A percentile compares a stretch with the other conserved stretches of the same genome.
phyloP scores from a whole-genome alignment of 495 filamentous ascomycete genomes.

The Penicillium steckii region DNA sequence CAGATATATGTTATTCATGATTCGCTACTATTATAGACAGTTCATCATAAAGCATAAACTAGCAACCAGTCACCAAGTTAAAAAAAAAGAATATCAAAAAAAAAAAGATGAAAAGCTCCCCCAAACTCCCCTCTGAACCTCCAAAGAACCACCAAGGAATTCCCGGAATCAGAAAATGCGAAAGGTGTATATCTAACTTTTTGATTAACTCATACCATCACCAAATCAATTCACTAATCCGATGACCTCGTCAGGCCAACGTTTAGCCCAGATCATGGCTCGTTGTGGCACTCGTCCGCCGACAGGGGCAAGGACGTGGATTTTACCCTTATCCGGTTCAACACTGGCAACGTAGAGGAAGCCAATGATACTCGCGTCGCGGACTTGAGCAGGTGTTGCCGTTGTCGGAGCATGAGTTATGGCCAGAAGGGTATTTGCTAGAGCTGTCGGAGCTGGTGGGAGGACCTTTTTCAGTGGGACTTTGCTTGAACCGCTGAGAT shows the following conservation, averaged over 20 bases:
- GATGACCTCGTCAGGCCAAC: conserved; percentile 51
- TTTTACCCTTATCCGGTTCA: conserved; percentile 76
- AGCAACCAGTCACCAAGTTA: too few relatives aligned
- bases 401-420: conserved; percentile 69
- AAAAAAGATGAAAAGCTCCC: too few relatives aligned
- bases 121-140: too few relatives aligned
- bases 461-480: conserved; percentile 38
- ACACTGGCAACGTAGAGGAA: conserved; percentile 91
- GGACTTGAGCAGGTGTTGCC: conserved; percentile 68
- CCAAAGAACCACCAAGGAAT: too few relatives aligned
- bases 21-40: background rate
- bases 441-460: conserved; percentile 30
- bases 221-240: conserved; percentile 50
- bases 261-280: conserved; percentile 67
- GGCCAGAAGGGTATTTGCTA: conserved; percentile 68
- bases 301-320: conserved; percentile 79
- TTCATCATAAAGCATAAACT: too few relatives aligned
- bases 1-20: background rate
- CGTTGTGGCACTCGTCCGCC: conserved; percentile 73
- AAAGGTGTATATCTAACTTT: too few relatives aligned
- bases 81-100: too few relatives aligned
- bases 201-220: too few relatives aligned
- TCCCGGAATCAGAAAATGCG: conserved; percentile 1
- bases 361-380: conserved; percentile 83
- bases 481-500: conserved; percentile 16